Conservation (phyloP, 2,329 filamentous ascomycete species). For the Verticillium isaacii region DNA sequence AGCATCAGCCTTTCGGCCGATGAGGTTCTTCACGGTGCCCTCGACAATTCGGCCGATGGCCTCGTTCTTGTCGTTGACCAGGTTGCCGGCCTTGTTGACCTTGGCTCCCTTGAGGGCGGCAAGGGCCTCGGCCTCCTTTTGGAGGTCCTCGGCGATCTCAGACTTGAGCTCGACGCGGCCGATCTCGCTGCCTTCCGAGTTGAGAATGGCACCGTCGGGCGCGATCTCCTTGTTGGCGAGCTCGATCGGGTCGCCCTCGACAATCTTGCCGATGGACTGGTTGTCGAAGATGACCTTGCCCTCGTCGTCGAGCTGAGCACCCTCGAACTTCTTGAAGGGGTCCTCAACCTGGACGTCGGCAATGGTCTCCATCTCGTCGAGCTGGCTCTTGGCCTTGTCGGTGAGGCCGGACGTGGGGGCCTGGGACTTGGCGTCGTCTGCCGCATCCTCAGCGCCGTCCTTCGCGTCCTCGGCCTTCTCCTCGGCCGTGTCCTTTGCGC, state of each 20-base stretch:
- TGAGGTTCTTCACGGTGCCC: constrained; percentile 58
- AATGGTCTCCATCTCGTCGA: constrained; percentile 7
- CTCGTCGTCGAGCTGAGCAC: constrained; percentile 27
- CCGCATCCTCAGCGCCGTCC: neutral
- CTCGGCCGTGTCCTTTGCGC: neutral
- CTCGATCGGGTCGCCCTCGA: constrained; percentile 29
- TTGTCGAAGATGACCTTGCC: constrained; percentile 31
- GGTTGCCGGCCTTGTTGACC: constrained; percentile 56
- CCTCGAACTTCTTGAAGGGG: constrained; percentile 30
- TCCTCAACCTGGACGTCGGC: constrained; percentile 9
- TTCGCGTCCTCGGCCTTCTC: neutral
- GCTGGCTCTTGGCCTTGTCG: constrained; percentile 1
- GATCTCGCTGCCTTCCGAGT: constrained; percentile 28
- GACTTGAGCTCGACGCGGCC: constrained; percentile 27
- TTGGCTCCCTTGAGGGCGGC: constrained; percentile 47
- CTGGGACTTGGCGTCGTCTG: neutral
- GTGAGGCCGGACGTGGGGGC: neutral
- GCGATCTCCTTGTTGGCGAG: constrained; percentile 29
- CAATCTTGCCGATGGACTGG: constrained; percentile 29
- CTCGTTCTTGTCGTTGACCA: constrained; percentile 48
- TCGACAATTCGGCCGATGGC: constrained; percentile 58
- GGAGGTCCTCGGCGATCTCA: constrained; percentile 21
- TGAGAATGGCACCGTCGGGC: constrained; percentile 28
- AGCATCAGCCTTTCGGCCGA: constrained; percentile 60
- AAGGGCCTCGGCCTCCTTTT: constrained; percentile 24